Percentiles rank a stretch among this genome's conserved stretches.
These are phyloP conservation scores for Coemansia sp. DNA, from an alignment of 192 early-diverging fungal genomes.

Conservation along the genomic window DNA sequence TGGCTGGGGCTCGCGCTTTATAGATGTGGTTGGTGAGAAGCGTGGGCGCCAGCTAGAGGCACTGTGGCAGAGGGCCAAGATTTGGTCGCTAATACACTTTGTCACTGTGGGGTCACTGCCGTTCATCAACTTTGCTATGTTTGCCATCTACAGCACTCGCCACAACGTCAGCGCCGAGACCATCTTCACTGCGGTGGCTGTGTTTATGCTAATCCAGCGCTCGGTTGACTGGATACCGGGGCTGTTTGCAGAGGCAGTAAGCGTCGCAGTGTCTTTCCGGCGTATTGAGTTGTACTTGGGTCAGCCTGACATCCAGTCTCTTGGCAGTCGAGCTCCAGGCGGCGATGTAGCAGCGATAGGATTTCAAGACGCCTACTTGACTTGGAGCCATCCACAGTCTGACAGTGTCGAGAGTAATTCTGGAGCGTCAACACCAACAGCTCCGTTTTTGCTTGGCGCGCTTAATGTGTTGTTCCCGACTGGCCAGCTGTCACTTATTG, in stretches of 20 bases:
- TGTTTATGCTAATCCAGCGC: slow-evolving; percentile 68
- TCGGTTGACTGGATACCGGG: slow-evolving; percentile 59
- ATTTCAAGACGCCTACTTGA: slow-evolving; percentile 30
- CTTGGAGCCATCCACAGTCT: slow-evolving; percentile 10
- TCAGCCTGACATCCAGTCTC: slow-evolving; percentile 62
- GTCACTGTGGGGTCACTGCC: slow-evolving; percentile 56
- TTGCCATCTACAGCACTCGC: slow-evolving; percentile 59
- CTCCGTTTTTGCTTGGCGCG: slow-evolving; percentile 55
- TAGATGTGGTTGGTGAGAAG: slow-evolving; percentile 62
- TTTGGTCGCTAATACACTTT: slow-evolving; percentile 60
- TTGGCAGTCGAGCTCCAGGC: slow-evolving; percentile 12
- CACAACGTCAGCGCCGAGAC: slow-evolving; percentile 57
- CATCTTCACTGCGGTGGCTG: slow-evolving; percentile 66
- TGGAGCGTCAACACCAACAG: background rate
- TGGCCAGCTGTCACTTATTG: slow-evolving; percentile 70
- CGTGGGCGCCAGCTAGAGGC: slow-evolving; percentile 58
- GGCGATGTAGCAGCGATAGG: slow-evolving; percentile 41
- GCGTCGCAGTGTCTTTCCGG: slow-evolving; percentile 58
- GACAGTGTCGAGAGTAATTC: background rate
- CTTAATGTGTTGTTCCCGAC: slow-evolving; percentile 65
- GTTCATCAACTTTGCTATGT: slow-evolving; percentile 58
- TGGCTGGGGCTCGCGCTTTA: slow-evolving; percentile 77
- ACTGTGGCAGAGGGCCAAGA: slow-evolving; percentile 42
- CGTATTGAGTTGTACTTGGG: slow-evolving; percentile 72
- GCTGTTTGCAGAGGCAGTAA: slow-evolving; percentile 54